Percentiles rank a stretch among this genome's conserved stretches.
Conservation (phyloP, 345 rosid species). For the Eucalyptus globulus region DNA sequence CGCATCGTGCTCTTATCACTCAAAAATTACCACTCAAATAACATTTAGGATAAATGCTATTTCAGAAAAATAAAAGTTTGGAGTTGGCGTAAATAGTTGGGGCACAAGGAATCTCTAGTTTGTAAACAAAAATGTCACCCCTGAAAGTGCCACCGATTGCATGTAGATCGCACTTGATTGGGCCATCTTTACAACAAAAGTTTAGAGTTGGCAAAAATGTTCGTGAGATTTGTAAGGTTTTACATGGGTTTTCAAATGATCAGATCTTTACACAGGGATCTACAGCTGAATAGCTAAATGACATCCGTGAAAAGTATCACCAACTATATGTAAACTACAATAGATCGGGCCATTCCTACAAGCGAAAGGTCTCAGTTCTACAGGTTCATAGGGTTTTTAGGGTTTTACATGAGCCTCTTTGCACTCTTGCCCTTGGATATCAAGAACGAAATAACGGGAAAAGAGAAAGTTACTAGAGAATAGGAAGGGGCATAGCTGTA, state of each 20-base stretch:
- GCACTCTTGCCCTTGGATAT: background rate
- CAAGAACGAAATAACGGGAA: background rate
- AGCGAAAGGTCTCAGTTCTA: background rate
- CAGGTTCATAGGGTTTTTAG: background rate
- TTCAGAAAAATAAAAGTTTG: background rate
- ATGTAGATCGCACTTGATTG: background rate
- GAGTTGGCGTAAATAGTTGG: background rate
- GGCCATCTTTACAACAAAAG: background rate
- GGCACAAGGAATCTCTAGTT: background rate
- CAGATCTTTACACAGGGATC: no score
- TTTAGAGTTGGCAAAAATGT: no score
- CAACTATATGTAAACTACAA: no score
- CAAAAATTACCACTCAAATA: background rate
- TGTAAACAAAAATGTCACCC: background rate
- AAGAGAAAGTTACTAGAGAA: background rate
- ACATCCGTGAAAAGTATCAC: rapidly evolving
- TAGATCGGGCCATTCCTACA: background rate
- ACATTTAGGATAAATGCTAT: background rate
- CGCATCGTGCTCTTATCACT: background rate
- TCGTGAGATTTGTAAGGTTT: background rate
- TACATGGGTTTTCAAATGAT: background rate
- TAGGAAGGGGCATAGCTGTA: background rate
- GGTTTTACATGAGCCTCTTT: background rate
- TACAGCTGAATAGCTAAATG: rapidly evolving
- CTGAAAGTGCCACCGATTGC: background rate